Evolutionary conservation across 225 moss, liverwort and hornwort species (phyloP).

Genomic region (Straminergon stramineum): DNA sequence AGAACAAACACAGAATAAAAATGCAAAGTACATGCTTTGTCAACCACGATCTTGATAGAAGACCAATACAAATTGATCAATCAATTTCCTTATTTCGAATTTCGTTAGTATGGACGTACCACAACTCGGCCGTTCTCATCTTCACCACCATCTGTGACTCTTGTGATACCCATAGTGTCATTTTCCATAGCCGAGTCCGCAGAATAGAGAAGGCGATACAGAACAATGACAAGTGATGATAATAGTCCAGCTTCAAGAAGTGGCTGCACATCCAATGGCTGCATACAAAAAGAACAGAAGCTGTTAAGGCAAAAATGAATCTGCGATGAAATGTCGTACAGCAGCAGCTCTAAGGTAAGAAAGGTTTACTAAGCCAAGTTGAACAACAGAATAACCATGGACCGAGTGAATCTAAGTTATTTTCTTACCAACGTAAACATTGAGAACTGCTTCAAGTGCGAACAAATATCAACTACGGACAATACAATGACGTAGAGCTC

Average conservation of each 20-base stretch:
- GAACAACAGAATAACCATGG: neutral
- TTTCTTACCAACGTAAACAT: neutral
- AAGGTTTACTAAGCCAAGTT: neutral
- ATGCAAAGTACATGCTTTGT: neutral
- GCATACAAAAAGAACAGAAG: slow-evolving; percentile 17
- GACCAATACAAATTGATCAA: too few relatives aligned
- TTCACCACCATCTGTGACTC: slow-evolving; percentile 15
- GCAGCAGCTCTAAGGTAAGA: neutral
- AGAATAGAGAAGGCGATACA: slow-evolving; percentile 66
- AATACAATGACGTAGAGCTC: neutral
- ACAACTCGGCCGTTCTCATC: slow-evolving; percentile 31
- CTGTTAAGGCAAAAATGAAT: neutral
- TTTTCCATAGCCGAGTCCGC: slow-evolving; percentile 27
- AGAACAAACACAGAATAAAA: neutral
- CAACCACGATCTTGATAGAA: neutral
- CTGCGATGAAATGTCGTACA: neutral
- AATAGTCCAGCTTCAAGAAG: slow-evolving; percentile 84
- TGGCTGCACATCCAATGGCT: slow-evolving; percentile 86
- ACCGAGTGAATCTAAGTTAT: neutral
- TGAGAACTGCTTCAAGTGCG: neutral
- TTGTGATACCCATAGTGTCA: neutral
- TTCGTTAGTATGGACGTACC: slow-evolving; percentile 13
- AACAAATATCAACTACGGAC: neutral
- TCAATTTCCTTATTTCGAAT: neutral
- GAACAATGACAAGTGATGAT: slow-evolving; percentile 82